Conservation (phyloP, 306 rosid species). For the Alnus glutinosa region DNA sequence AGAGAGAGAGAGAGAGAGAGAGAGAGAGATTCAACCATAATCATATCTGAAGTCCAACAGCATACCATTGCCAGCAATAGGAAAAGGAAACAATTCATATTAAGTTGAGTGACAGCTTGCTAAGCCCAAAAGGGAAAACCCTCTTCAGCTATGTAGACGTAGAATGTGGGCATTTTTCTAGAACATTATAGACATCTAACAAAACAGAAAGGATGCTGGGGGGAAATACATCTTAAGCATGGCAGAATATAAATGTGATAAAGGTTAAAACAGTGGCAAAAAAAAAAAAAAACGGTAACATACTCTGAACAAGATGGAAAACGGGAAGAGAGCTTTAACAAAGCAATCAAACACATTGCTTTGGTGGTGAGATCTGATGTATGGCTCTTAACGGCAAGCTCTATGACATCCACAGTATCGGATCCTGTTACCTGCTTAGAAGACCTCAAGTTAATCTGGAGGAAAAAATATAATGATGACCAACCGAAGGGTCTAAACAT, state of each 20-base stretch:
- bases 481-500: neutral
- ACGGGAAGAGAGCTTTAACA: conserved; percentile 93
- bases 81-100: neutral
- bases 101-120: neutral
- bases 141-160: neutral
- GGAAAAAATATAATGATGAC: conserved; percentile 7
- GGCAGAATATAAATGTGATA: conserved; percentile 14
- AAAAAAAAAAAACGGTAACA: conserved; percentile 25
- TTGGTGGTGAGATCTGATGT: conserved; percentile 77
- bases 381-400: conserved; percentile 69
- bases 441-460: conserved; percentile 6
- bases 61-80: neutral
- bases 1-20: neutral
- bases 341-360: conserved; percentile 88
- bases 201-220: conserved; percentile 16
- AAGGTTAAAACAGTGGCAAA: conserved; percentile 15
- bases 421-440: conserved; percentile 79
- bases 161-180: neutral
- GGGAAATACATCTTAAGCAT: conserved; percentile 18
- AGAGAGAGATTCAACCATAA: neutral
- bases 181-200: conserved; percentile 23
- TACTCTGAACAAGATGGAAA: conserved; percentile 97
- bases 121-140: neutral
- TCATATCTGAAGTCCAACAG: neutral
- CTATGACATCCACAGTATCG: conserved; percentile 78